phyloP scores from a whole-genome alignment of 768 basidiomycete species.

The Candolleomyces aberdarensis region DNA sequence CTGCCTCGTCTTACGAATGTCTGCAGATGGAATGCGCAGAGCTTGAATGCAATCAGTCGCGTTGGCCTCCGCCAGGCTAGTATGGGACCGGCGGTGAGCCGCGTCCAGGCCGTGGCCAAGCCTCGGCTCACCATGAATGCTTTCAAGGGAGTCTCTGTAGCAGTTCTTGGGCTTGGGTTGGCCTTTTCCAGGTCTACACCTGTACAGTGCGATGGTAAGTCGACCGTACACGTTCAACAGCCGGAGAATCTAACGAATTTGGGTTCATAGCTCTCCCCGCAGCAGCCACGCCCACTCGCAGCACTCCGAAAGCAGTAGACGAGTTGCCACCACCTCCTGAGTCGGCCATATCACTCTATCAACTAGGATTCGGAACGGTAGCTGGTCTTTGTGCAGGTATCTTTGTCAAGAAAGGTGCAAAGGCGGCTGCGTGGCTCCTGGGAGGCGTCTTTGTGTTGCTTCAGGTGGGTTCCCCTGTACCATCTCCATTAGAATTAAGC shows the following conservation, averaged over 20 bases:
- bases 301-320: not conserved
- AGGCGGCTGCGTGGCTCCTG: slow-evolving; percentile 76
- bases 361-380: slow-evolving; percentile 86
- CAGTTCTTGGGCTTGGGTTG: slow-evolving; percentile 44
- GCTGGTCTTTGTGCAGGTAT: slow-evolving; percentile 88
- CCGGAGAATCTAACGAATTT: not conserved
- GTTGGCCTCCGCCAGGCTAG: not conserved
- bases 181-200: slow-evolving; percentile 30
- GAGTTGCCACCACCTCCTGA: slow-evolving; percentile 50
- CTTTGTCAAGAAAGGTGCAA: slow-evolving; percentile 94
- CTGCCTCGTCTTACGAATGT: not conserved
- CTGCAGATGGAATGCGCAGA: not conserved
- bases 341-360: slow-evolving; percentile 76
- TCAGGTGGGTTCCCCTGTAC: slow-evolving; percentile 53
- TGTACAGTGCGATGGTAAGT: slow-evolving; percentile 56
- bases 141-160: slow-evolving; percentile 31
- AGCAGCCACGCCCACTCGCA: not conserved
- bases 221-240: no score
- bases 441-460: slow-evolving; percentile 90
- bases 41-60: not conserved
- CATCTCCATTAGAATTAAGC: not conserved
- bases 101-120: not conserved
- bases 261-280: not conserved
- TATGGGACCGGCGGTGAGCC: not conserved
- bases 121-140: not conserved